Evolutionary conservation across 306 rosid genomes (phyloP), one percentile per base, ranked within the genome.

Genomic region (Calophaca sinica): DNA sequence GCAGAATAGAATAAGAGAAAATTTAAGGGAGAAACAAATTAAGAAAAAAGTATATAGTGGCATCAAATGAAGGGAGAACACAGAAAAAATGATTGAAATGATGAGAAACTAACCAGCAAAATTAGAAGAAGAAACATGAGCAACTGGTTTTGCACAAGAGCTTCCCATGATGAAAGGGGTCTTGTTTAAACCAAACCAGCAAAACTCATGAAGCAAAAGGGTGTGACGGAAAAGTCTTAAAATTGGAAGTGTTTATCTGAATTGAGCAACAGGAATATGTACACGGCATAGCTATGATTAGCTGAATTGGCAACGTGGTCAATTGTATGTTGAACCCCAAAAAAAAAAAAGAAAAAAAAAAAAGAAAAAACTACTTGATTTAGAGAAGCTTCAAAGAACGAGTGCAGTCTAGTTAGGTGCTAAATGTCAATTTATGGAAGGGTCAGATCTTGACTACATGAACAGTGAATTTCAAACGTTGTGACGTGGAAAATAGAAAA

Each of bases 81-180:
- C 26, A 20, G n/a, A n/a, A n/a, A 20, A 20, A 1, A 20, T 20
- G 26, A 20, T 20, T 20, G 26, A 20, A 20, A 20, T 20, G 26
- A 20, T 20, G 26, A 20, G 63, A 58, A 61, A 71, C 54, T 51
- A 5, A 83, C 92, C 89, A 72, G 82, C 7, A 76, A 89, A 46
- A 76, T 64, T 86, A 80, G 76, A 72, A 20, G 98, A 91, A 76
- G 97, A 91, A 4, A 86, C 93, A 81, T 91, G 93, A 79, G 92
- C 96, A 61, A 89, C 88, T 0, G 96, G 85, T 74, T 83, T 88
- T 5, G 71, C 39, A 55, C 88, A 93, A 68, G 72, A 70, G 53
- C 77, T 91, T 55, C 98, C 98, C 98, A 93, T 93, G 51, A 15
- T n/a, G 46, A 71, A 61, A 7, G 57, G 57, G 45, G 5, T 70